Conservation (phyloP, 495 filamentous ascomycete genomes). For the Neurospora sp. region DNA sequence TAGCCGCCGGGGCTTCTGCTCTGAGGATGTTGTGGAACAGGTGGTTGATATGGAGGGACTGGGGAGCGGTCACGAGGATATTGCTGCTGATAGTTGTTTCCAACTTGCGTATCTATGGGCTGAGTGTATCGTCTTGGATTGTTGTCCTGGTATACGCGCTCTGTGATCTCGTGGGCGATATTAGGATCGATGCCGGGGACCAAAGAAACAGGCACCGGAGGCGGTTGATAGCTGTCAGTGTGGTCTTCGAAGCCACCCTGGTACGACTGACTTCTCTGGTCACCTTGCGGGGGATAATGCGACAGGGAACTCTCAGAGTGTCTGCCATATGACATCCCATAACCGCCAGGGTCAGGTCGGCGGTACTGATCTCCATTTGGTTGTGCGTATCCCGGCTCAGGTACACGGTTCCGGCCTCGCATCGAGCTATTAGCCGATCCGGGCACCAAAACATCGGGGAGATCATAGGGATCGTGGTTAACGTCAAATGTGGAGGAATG, state of each 20-base stretch:
- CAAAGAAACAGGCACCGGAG: constrained; percentile 53
- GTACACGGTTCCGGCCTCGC: background rate
- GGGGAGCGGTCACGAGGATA: background rate
- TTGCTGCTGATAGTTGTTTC: background rate
- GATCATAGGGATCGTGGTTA: constrained; percentile 23
- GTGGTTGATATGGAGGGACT: background rate
- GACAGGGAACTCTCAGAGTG: constrained; percentile 18
- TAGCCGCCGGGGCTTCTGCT: constrained; percentile 24
- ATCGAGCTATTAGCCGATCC: background rate
- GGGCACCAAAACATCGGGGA: background rate
- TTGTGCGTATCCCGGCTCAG: constrained; percentile 18
- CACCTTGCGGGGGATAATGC: constrained; percentile 8
- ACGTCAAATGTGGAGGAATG: constrained; percentile 40
- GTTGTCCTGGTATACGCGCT: constrained; percentile 39
- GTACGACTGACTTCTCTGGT: constrained; percentile 14
- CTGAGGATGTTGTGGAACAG: constrained; percentile 4
- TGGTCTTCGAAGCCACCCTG: constrained; percentile 26
- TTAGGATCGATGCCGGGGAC: constrained; percentile 58
- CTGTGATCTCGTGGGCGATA: constrained; percentile 45
- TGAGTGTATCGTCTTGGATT: constrained; percentile 32
- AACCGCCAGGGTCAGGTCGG: constrained; percentile 30
- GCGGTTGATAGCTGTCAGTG: constrained; percentile 25
- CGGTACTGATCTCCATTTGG: constrained; percentile 58
- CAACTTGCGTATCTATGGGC: constrained; percentile 21
- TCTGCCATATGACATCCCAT: constrained; percentile 7